Conservation (phyloP, 2,329 filamentous ascomycete genomes). For the Colletotrichum sp. region DNA sequence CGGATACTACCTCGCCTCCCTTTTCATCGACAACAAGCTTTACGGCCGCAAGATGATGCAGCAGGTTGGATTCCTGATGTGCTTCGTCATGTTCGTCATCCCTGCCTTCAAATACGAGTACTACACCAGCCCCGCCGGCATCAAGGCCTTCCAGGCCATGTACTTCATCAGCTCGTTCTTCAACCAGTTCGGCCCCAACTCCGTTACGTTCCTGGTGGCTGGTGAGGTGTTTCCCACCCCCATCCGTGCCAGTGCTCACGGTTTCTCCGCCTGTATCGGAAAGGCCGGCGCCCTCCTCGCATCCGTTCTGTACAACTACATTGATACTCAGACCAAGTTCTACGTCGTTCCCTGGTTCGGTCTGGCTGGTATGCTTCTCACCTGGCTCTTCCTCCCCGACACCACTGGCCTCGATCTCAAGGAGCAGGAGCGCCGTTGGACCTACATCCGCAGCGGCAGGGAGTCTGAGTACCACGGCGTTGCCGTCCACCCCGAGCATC, state of each 20-base stretch:
- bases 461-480: slow-evolving; percentile 89
- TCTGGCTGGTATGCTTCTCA: slow-evolving; percentile 83
- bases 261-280: slow-evolving; percentile 89
- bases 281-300: slow-evolving; percentile 89
- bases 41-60: slow-evolving; percentile 98
- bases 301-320: slow-evolving; percentile 94
- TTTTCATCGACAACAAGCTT: slow-evolving; percentile 94
- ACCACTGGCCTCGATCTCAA: slow-evolving; percentile 96
- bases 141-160: slow-evolving; percentile 95
- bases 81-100: slow-evolving; percentile 91
- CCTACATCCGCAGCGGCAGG: slow-evolving; percentile 80
- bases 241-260: slow-evolving; percentile 91
- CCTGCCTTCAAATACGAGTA: slow-evolving; percentile 88
- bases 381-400: slow-evolving; percentile 88
- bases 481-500: slow-evolving; percentile 86
- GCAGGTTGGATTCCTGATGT: slow-evolving; percentile 90
- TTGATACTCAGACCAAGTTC: slow-evolving; percentile 83
- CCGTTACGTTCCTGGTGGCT: slow-evolving; percentile 93
- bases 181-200: slow-evolving; percentile 98
- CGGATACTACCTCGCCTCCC: slow-evolving; percentile 89
- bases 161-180: slow-evolving; percentile 98
- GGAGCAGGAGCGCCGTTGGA: slow-evolving; percentile 95
- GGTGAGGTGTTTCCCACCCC: slow-evolving; percentile 97
- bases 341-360: slow-evolving; percentile 96
- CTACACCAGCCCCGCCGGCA: slow-evolving; percentile 74